Evolutionary conservation across 345 rosid genomes (phyloP), one percentile per base, ranked within the genome.

Genomic region (Draba incana): DNA sequence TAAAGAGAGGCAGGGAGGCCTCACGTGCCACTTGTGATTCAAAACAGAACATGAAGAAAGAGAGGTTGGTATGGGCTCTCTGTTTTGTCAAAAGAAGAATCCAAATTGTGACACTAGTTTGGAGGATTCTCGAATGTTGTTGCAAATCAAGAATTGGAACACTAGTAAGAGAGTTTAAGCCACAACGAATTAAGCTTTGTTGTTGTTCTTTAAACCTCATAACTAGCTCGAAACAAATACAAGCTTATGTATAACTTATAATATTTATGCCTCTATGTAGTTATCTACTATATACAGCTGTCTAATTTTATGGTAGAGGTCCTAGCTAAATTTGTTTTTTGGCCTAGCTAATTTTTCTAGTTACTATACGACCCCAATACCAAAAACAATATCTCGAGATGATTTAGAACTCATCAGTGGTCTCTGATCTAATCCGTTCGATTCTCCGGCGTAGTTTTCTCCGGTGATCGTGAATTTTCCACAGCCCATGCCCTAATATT

Each of bases 381-480:
- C 57, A 46, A 62, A 46, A 46, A 31, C 37, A 12, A 16, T 27
- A 52, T 16, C 16, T 45, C 27, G 11, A 53, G 38, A 13, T 66
- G 49, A 59, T 35, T 72, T 59, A 66, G 11, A 16, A 27, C 41
- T 74, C 55, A 27, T 74, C 44, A 10, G 51, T 54, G 10, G 64
- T 60, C 27, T 57, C 70, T 10, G 66, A 56, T 69, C 80, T 79
- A 57, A 93, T 78, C 78, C 71, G 87, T 69, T 74, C 88, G 41
- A 93, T 71, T 84, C 98, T 83, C 61, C 80, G 92, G 48, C 82
- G 92, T 64, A 93, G 75, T 60, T 82, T 77, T 77, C 88, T 79
- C 54, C 86, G 83, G 66, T 94, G 92, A 66, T 91, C 88, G 10
- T 94, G 89, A 52, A 94, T 94, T 84, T 94, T 94, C 88, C 88